Percentiles rank a stretch among this genome's conserved stretches.
phyloP scores from a whole-genome alignment of 768 basidiomycete species.

The Leucosporidium creatinivorum region DNA sequence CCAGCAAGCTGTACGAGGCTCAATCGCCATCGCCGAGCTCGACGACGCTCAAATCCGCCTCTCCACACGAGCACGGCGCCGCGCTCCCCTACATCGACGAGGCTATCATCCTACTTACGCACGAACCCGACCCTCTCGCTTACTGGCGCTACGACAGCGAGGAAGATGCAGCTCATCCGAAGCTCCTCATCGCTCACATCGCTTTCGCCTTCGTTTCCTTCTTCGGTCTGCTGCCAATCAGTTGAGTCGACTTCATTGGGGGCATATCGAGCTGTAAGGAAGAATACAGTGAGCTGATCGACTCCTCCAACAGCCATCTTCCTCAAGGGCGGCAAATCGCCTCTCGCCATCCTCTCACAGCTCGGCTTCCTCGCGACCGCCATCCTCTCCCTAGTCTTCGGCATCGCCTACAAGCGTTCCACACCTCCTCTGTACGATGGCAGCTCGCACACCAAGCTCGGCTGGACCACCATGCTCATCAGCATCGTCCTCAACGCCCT shows the following conservation, averaged over 20 bases:
- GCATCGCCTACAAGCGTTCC: slow-evolving; percentile 63
- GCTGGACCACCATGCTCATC: slow-evolving; percentile 53
- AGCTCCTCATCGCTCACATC: slow-evolving; percentile 51
- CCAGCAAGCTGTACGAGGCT: too few relatives aligned
- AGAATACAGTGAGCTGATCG: neutral
- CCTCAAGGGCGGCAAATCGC: slow-evolving; percentile 67
- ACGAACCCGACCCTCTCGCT: slow-evolving; percentile 66
- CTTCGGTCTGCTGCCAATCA: slow-evolving; percentile 65
- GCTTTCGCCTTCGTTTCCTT: slow-evolving; percentile 69
- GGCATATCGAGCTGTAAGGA: too few relatives aligned
- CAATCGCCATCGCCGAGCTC: too few relatives aligned
- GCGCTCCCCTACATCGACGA: slow-evolving; percentile 55
- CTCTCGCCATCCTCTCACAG: slow-evolving; percentile 55
- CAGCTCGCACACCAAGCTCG: slow-evolving; percentile 55
- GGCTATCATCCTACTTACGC: slow-evolving; percentile 58
- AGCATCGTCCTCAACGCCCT: slow-evolving; percentile 48
- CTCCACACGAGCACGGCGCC: slow-evolving; percentile 9
- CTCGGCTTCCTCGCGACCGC: slow-evolving; percentile 57
- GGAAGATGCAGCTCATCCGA: slow-evolving; percentile 5
- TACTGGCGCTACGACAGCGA: slow-evolving; percentile 68
- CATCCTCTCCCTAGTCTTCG: slow-evolving; percentile 59
- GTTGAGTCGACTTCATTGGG: neutral
- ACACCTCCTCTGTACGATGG: slow-evolving; percentile 68
- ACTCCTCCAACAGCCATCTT: slow-evolving; percentile 55
- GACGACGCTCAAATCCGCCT: too few relatives aligned